phyloP scores from a whole-genome alignment of 441 rosid genomes.

The Syzygium malaccense region DNA sequence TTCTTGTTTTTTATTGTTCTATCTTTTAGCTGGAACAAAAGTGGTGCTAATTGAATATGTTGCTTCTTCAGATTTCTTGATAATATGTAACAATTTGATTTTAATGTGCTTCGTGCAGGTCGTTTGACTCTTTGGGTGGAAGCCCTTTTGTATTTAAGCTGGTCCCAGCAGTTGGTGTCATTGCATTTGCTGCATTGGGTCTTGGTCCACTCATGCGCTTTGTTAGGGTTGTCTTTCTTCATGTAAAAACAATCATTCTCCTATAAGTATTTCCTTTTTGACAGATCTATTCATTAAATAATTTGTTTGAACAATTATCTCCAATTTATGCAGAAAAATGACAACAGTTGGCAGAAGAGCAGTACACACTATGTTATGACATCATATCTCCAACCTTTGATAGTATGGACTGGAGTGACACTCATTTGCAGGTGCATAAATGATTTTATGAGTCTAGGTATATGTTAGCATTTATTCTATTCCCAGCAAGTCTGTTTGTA shows the following conservation, averaged over 20 bases:
- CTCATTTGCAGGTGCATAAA: slow-evolving; percentile 52
- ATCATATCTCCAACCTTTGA: slow-evolving; percentile 60
- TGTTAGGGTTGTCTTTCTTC: slow-evolving; percentile 31
- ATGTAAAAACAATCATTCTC: slow-evolving; percentile 21
- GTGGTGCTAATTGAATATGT: background rate
- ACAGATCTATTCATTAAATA: slow-evolving; percentile 3
- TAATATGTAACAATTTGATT: background rate
- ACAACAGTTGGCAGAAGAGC: slow-evolving; percentile 45
- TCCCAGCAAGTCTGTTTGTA: background rate
- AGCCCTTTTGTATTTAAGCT: slow-evolving; percentile 32
- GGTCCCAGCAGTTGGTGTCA: slow-evolving; percentile 50
- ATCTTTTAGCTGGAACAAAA: background rate
- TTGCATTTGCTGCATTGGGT: slow-evolving; percentile 70
- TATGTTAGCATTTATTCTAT: background rate
- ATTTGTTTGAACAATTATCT: slow-evolving; percentile 3
- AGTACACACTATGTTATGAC: slow-evolving; percentile 32
- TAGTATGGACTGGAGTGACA: slow-evolving; percentile 57
- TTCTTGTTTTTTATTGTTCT: background rate
- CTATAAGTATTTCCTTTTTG: slow-evolving; percentile 4
- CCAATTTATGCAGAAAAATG: slow-evolving; percentile 34
- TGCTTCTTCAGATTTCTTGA: background rate
- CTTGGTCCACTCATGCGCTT: slow-evolving; percentile 46
- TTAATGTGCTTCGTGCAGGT: slow-evolving; percentile 18
- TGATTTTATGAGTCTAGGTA: background rate
- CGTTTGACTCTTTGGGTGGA: slow-evolving; percentile 35